Conservation (phyloP, 2,329 filamentous ascomycete species). For the Didymella sp. region DNA sequence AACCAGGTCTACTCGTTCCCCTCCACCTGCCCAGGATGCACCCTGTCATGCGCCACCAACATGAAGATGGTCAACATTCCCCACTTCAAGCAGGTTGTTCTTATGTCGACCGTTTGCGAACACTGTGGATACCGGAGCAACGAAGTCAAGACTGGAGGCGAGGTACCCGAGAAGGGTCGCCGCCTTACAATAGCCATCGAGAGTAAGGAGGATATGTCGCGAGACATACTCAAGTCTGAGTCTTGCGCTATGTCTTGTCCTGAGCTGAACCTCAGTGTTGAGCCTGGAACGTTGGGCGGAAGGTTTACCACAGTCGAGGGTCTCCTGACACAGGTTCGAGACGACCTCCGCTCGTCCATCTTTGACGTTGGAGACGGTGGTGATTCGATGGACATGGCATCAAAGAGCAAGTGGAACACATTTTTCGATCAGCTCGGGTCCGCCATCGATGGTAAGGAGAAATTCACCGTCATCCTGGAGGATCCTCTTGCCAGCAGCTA, state of each 20-base stretch:
- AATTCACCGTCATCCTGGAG: conserved; percentile 82
- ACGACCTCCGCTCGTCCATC: conserved; percentile 86
- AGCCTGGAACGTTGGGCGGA: conserved; percentile 92
- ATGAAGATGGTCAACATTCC: conserved; percentile 99
- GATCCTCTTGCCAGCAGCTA: conserved; percentile 94
- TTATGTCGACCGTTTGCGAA: conserved; percentile 94
- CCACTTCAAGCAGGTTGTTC: conserved; percentile 94
- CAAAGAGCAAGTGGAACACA: conserved; percentile 74
- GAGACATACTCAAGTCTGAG: conserved; percentile 96
- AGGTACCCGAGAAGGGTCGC: conserved; percentile 83
- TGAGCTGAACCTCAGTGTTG: conserved; percentile 84
- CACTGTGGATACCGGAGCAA: conserved; percentile 93
- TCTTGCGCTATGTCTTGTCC: conserved; percentile 86
- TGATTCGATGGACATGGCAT: conserved; percentile 73
- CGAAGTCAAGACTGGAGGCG: conserved; percentile 96
- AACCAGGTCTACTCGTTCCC: conserved; percentile 94
- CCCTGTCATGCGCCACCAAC: conserved; percentile 83
- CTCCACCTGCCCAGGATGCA: conserved; percentile 88
- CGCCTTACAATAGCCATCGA: conserved; percentile 80
- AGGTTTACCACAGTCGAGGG: conserved; percentile 98
- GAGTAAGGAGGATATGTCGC: conserved; percentile 74
- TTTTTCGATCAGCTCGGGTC: conserved; percentile 81
- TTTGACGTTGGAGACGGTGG: conserved; percentile 80
- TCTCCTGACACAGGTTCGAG: conserved; percentile 86
- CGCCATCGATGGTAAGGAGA: conserved; percentile 79